Conservation (phyloP, 768 basidiomycete species). For the Erythrobasidium yunnanense region DNA sequence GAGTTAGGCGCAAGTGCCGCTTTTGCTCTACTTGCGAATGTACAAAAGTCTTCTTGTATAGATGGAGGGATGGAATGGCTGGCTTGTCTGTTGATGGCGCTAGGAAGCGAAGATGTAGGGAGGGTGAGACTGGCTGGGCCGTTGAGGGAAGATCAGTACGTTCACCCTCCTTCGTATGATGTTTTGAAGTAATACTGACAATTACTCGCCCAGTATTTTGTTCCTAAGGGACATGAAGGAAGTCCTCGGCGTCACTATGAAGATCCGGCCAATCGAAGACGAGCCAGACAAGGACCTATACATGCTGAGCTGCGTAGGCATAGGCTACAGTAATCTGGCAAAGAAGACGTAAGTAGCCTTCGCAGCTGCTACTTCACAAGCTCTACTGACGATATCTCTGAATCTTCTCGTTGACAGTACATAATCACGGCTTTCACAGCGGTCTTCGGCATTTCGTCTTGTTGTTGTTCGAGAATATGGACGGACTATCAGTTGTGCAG, state of each 20-base stretch:
- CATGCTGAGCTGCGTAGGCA: slow-evolving; percentile 79
- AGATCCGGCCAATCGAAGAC: slow-evolving; percentile 50
- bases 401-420: too few relatives aligned
- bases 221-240: slow-evolving; percentile 69
- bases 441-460: too few relatives aligned
- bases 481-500: too few relatives aligned
- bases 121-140: slow-evolving; percentile 68
- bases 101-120: slow-evolving; percentile 96
- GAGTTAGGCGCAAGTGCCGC: slow-evolving; percentile 78
- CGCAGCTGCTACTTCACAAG: too few relatives aligned
- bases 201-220: too few relatives aligned
- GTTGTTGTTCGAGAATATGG: too few relatives aligned
- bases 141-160: slow-evolving; percentile 27
- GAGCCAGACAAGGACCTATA: slow-evolving; percentile 41
- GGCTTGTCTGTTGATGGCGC: slow-evolving; percentile 76
- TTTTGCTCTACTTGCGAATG: slow-evolving; percentile 63
- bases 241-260: slow-evolving; percentile 88
- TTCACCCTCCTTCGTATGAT: slow-evolving; percentile 37
- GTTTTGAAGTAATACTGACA: too few relatives aligned
- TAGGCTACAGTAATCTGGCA: slow-evolving; percentile 73
- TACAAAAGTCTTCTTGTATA: slow-evolving; percentile 73
- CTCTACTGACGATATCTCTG: too few relatives aligned
- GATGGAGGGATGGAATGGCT: slow-evolving; percentile 80
- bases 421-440: too few relatives aligned
- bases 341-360: slow-evolving; percentile 38